Conservation (phyloP, 1,284 basidiomycete genomes). For the Austropuccinia psidii region DNA sequence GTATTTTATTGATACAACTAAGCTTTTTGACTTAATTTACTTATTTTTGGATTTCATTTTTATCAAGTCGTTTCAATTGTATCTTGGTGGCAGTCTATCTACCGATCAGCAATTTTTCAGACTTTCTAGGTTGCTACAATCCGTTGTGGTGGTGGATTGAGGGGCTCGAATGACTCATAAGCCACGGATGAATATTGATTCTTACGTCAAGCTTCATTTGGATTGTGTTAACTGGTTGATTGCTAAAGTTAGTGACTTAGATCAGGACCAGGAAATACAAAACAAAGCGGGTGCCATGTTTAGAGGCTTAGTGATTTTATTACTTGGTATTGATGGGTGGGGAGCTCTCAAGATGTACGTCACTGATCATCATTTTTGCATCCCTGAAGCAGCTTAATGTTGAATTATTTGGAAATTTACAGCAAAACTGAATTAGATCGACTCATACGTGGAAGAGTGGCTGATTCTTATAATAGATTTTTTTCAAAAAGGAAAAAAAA, state of each 20-base stretch:
- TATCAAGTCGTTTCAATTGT: conserved; percentile 31
- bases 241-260: conserved; percentile 40
- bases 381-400: background rate
- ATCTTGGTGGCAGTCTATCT: background rate
- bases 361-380: background rate
- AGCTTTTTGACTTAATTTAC: background rate
- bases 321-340: conserved; percentile 41
- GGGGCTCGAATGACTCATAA: conserved; percentile 44
- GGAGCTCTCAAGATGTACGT: conserved; percentile 44
- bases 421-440: conserved; percentile 44
- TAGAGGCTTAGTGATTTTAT: conserved; percentile 43
- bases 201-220: conserved; percentile 42
- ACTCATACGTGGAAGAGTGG: too few relatives aligned
- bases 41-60: background rate
- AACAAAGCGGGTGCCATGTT: conserved; percentile 40
- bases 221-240: conserved; percentile 43
- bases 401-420: background rate
- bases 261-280: conserved; percentile 39
- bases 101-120: conserved; percentile 40
- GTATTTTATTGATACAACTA: background rate
- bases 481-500: too few relatives aligned
- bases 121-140: conserved; percentile 42
- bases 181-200: conserved; percentile 40
- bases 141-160: conserved; percentile 43
- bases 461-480: too few relatives aligned